Conservation (phyloP, 148 eudicot genomes). For the Simmondsia chinensis region DNA sequence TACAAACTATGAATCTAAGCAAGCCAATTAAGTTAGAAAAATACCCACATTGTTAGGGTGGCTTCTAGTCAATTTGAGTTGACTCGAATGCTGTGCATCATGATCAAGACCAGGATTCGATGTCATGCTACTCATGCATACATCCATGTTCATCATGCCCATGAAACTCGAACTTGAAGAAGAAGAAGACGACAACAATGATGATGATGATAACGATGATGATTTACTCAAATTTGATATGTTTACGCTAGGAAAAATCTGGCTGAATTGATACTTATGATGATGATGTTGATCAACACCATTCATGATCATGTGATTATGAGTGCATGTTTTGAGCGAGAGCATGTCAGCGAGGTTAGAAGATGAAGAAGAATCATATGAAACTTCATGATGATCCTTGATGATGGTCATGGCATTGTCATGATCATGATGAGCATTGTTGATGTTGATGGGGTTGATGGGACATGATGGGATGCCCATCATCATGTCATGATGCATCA, state of each 20-base stretch:
- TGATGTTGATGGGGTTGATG: conserved; percentile 11
- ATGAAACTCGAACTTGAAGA: conserved; percentile 22
- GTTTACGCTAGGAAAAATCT: conserved; percentile 53
- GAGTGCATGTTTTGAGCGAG: too few relatives aligned
- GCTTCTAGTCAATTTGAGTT: too few relatives aligned
- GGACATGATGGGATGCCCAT: conserved; percentile 27
- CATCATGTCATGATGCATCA: conserved; percentile 22
- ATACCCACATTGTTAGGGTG: too few relatives aligned
- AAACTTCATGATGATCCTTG: conserved; percentile 34
- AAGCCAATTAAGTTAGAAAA: too few relatives aligned
- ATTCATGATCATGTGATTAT: too few relatives aligned
- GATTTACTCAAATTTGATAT: conserved; percentile 30
- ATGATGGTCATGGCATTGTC: conserved; percentile 13
- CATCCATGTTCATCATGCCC: too few relatives aligned
- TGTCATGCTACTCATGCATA: too few relatives aligned
- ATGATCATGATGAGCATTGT: conserved; percentile 33
- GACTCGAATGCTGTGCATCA: too few relatives aligned
- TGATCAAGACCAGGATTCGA: too few relatives aligned
- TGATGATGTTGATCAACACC: too few relatives aligned
- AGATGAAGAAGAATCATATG: conserved; percentile 13
- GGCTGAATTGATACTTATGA: conserved; percentile 36
- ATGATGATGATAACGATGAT: neutral
- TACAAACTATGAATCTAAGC: too few relatives aligned
- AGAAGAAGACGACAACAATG: conserved; percentile 10
- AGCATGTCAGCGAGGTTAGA: conserved; percentile 6